These are phyloP conservation scores for Diaporthe citriasiana DNA, from an alignment of 2,329 filamentous ascomycete genomes.

Conservation along the genomic window DNA sequence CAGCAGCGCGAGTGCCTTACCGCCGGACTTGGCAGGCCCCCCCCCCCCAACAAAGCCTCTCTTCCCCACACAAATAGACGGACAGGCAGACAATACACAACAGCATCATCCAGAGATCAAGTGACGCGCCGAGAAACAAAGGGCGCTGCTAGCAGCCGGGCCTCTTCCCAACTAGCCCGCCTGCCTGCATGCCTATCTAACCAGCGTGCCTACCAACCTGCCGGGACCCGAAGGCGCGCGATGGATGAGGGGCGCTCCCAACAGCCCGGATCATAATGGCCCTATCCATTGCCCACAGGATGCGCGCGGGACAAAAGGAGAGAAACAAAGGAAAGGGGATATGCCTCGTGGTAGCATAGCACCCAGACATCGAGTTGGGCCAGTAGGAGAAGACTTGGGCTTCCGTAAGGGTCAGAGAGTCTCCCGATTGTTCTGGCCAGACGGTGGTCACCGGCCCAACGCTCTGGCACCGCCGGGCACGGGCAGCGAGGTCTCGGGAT, in stretches of 20 bases:
- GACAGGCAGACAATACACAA: background rate
- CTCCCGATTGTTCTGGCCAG: conserved; percentile 22
- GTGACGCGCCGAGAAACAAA: background rate
- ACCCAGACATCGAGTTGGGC: background rate
- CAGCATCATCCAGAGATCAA: background rate
- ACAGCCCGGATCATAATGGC: conserved; percentile 20
- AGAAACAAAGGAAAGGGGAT: background rate
- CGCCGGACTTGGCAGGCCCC: conserved; percentile 32
- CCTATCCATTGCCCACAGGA: conserved; percentile 14
- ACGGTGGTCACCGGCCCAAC: background rate
- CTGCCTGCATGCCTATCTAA: background rate
- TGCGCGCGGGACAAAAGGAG: background rate
- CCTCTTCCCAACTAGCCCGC: background rate
- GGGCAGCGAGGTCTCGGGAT: background rate
- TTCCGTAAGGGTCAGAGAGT: background rate
- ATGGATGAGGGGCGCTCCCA: conserved; percentile 23
- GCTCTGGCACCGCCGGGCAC: conserved; percentile 1
- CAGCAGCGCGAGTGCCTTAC: conserved; percentile 14
- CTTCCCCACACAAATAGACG: background rate
- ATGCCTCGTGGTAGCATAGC: background rate
- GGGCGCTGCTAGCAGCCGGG: conserved; percentile 14
- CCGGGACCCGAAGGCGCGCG: background rate
- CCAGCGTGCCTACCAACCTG: background rate
- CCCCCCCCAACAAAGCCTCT: background rate
- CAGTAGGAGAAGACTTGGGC: background rate